These are phyloP conservation scores for Diutina siamensis DNA, from an alignment of 1,139 yeast genomes.

Conservation along the genomic window DNA sequence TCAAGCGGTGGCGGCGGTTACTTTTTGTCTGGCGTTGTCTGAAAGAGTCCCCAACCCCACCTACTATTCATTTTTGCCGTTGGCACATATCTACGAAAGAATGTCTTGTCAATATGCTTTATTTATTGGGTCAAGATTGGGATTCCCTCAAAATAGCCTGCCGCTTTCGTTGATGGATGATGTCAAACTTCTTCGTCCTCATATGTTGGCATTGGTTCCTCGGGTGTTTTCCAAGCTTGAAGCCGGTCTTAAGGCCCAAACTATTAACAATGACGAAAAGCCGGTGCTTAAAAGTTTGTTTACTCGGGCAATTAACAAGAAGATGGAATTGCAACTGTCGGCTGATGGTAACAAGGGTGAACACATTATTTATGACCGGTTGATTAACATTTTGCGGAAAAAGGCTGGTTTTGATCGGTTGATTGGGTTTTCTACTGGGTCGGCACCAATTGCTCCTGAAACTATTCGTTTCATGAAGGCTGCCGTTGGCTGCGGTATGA, in stretches of 20 bases:
- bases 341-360: constrained; percentile 20
- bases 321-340: constrained; percentile 19
- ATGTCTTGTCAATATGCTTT: constrained; percentile 17
- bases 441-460: constrained; percentile 33
- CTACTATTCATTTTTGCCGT: constrained; percentile 10
- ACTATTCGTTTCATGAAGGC: constrained; percentile 32
- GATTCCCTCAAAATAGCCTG: constrained; percentile 35
- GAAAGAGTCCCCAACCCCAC: constrained; percentile 7
- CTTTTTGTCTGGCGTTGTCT: constrained; percentile 12
- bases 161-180: constrained; percentile 30
- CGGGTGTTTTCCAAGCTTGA: constrained; percentile 16
- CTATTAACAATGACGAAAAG: constrained; percentile 15
- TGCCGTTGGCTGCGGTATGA: constrained; percentile 24
- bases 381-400: constrained; percentile 16
- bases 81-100: constrained; percentile 20
- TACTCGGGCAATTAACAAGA: constrained; percentile 21
- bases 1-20: constrained; percentile 18
- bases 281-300: constrained; percentile 18
- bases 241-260: constrained; percentile 14
- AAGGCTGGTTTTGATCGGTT: constrained; percentile 28
- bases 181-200: constrained; percentile 23
- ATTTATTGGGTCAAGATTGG: constrained; percentile 23
- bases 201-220: constrained; percentile 14
- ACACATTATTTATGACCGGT: constrained; percentile 22
- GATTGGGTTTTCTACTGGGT: constrained; percentile 21